Conservation (phyloP, 345 rosid genomes). For the Brassica rapa region DNA sequence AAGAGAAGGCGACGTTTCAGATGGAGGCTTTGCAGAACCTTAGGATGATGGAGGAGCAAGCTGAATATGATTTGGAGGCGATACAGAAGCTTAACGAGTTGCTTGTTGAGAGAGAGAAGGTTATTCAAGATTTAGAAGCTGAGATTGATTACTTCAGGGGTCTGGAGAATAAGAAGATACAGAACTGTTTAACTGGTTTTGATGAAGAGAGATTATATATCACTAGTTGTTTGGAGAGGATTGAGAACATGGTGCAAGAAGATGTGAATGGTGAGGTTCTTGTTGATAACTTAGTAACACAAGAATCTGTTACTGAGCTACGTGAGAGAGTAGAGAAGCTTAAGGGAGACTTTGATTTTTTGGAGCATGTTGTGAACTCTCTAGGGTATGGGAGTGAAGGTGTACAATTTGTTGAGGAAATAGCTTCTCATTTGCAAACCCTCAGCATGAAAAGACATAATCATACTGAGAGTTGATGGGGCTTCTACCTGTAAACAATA, state of each 20-base stretch:
- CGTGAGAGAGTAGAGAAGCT: conserved; percentile 54
- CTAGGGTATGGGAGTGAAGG: conserved; percentile 50
- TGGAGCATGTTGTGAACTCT: conserved; percentile 54
- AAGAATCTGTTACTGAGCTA: conserved; percentile 44
- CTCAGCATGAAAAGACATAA: conserved; percentile 38
- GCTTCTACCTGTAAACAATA: not conserved
- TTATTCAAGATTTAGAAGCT: conserved; percentile 81
- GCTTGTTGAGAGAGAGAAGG: conserved; percentile 77
- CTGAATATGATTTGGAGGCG: conserved; percentile 94
- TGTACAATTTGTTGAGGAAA: conserved; percentile 46
- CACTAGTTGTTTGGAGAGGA: conserved; percentile 45
- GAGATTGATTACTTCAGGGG: conserved; percentile 72
- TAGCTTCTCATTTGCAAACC: conserved; percentile 53
- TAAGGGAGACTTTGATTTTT: conserved; percentile 49
- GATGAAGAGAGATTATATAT: conserved; percentile 57
- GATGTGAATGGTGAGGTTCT: conserved; percentile 19
- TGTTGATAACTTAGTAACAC: conserved; percentile 12
- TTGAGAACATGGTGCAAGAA: conserved; percentile 40
- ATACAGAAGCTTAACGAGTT: conserved; percentile 75
- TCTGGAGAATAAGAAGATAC: too few species aligned
- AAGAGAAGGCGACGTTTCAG: conserved; percentile 84
- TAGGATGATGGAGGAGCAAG: conserved; percentile 91
- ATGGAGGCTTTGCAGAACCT: conserved; percentile 92
- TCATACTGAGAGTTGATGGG: conserved; percentile 38
- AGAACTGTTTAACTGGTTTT: conserved; percentile 42